A percentile compares a stretch with the other conserved stretches of the same genome.
Evolutionary conservation across 345 rosid species (phyloP).

Genomic region (Euclidium syriacum): DNA sequence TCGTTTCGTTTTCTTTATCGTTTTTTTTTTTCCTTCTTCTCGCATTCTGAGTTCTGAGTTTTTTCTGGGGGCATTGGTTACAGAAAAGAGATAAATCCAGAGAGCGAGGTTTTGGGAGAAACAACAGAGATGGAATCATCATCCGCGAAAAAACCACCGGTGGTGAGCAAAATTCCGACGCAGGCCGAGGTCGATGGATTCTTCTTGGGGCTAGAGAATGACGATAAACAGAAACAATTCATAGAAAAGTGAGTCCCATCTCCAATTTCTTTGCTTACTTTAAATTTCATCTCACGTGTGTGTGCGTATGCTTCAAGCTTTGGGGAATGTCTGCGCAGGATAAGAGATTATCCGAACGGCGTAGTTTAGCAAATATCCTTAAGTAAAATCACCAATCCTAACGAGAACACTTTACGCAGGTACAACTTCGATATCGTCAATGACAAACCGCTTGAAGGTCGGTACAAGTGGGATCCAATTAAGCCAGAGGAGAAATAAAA

Average conservation of each 20-base stretch:
- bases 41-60: neutral
- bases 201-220: constrained; percentile 33
- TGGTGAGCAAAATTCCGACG: constrained; percentile 22
- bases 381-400: constrained; percentile 30
- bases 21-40: neutral
- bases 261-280: neutral
- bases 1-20: neutral
- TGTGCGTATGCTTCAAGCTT: too few species aligned
- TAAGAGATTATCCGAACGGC: constrained; percentile 23
- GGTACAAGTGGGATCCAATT: constrained; percentile 60
- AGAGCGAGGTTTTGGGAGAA: constrained; percentile 28
- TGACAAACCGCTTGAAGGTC: constrained; percentile 64
- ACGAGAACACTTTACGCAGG: constrained; percentile 44
- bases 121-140: constrained; percentile 24
- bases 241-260: constrained; percentile 41
- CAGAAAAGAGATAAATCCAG: constrained; percentile 31
- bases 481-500: constrained; percentile 22
- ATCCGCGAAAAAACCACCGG: neutral
- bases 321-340: constrained; percentile 37
- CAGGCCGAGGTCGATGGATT: constrained; percentile 44
- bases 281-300: neutral
- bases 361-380: constrained; percentile 19
- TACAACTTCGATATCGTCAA: constrained; percentile 67
- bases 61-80: neutral
- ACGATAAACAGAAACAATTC: constrained; percentile 38